Conservation (phyloP, 495 filamentous ascomycete species). For the Aspergillus diversus region DNA sequence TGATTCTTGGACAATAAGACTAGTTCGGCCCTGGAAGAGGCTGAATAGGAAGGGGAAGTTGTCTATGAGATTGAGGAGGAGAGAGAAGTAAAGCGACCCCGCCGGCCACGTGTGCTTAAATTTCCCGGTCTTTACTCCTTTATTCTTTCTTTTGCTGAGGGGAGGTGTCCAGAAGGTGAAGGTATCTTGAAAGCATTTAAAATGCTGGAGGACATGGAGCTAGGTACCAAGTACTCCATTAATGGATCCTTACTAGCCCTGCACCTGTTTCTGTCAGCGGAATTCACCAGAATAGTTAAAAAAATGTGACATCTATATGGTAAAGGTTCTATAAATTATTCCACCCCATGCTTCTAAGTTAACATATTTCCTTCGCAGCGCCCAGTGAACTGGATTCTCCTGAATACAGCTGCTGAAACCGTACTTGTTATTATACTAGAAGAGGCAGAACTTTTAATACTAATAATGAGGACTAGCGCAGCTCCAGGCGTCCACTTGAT, state of each 20-base stretch:
- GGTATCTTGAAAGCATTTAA: conserved; percentile 35
- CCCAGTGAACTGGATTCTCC: conserved; percentile 55
- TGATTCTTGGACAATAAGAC: conserved; percentile 10
- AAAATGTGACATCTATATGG: conserved; percentile 40
- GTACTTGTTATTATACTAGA: conserved; percentile 58
- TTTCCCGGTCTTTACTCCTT: conserved; percentile 40
- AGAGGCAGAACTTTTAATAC: conserved; percentile 49
- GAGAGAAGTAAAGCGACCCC: conserved; percentile 39
- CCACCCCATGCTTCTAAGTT: conserved; percentile 33
- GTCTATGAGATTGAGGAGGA: conserved; percentile 33
- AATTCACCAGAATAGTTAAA: conserved; percentile 45
- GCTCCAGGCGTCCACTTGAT: conserved; percentile 41
- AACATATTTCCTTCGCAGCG: conserved; percentile 33
- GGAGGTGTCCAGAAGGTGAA: conserved; percentile 66
- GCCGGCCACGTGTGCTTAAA: conserved; percentile 40
- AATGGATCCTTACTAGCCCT: conserved; percentile 22
- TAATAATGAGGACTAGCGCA: conserved; percentile 30
- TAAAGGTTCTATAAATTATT: conserved; percentile 40
- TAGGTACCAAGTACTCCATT: conserved; percentile 42
- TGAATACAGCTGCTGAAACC: conserved; percentile 32
- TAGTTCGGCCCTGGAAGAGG: conserved; percentile 51
- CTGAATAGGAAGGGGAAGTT: conserved; percentile 54
- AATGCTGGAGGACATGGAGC: conserved; percentile 32
- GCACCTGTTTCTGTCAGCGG: conserved; percentile 39
- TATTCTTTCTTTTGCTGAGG: conserved; percentile 34